Evolutionary conservation across 257 asterid species (phyloP), one percentile per base, ranked within the genome.

Genomic region (Solanum virginianum): DNA sequence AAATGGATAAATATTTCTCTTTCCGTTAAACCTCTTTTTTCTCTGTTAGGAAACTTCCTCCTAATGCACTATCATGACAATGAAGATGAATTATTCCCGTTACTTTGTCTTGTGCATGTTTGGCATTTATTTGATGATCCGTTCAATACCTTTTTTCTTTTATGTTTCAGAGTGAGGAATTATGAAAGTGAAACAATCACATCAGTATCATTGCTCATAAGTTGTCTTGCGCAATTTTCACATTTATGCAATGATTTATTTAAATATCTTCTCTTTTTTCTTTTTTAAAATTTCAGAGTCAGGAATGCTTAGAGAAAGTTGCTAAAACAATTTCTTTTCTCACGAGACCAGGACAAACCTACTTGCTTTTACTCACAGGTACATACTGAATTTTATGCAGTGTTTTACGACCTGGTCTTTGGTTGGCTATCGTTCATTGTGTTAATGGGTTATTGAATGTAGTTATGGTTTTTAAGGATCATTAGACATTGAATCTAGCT

Each of bases 271-370:
- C 43, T 63, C 41, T 72, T 13, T 15, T 20, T 13, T n/a, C 5
- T 77, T 24, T 47, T 22, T 49, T 3, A 14, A 24, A 77, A 14
- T 77, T 49, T 49, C 97, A 97, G 98, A 95, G 98, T 94, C 90
- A 89, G 93, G 99, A 95, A 91, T 97, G 98, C 92, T 90, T 97
- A 93, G 98, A 93, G 93, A 96, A 95, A 90, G 92, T 94, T 85
- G 91, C 94, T 57, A 91, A 93, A 88, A 94, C 99, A 57, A 90
- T 97, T 70, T 89, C 88, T 82, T 93, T 89, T 86, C 94, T 97
- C 85, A 80, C 87, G 57, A 90, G 80, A 86, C 92, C 95, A 4
- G 98, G 92, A 83, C 89, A 90, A 85, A 85, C 92, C 24, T 88
- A 88, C 86, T 29, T 92, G 85, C 92, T 96, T 80, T 89, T 96